Base-by-base conservation (phyloP, 179 eudicot genomes). In the Nepenthes alata region DNA sequence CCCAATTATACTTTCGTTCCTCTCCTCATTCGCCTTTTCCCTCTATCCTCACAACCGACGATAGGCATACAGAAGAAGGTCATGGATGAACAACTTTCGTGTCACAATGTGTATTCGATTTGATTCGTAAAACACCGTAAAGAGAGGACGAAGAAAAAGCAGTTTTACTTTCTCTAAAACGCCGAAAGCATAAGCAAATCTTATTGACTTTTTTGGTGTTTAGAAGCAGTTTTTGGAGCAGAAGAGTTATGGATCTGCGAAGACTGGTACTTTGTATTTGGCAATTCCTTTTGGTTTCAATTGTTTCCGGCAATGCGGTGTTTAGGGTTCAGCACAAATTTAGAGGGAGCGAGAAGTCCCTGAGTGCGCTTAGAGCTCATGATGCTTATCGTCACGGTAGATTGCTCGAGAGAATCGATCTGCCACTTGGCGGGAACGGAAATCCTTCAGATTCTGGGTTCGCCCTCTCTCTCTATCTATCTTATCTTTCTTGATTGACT, bases 391-490 rank as follows among this genome's bases (percentile, higher is more conserved):
- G 96, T 11, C 97, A 88, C 57, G 88, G 85, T 6, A 61, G 97
- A 58, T 70, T 73, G 62, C 84, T 91, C n/a, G 65, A 74, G 35
- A 75, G 78, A 13, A 48, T 88, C 63, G 97, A 91, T 78, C 71
- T 88, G n/a, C 77, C 85, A 47, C 71, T 91, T 67, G 97, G 97
- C 64, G 96, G 97, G 61, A 80, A 80, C 60, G 88, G 94, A 36
- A 73, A 74, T 35, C 96, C 97, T 55, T 72, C 88, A 12, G 88
- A 72, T 61, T 64, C 89, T 39, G 90, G 87, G 97, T 91, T 68
- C 61, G 91, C 25, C 25, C 25, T 25, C 25, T 68, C 62, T 51
- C 15, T 69, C 9, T 45, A 16, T 57, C 60, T 37, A n/a, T 10
- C 41, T 55, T 35, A 12, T 11, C 50, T 35, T 35, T 12, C 4